Evolutionary conservation across 257 asterid species (phyloP).

Genomic region (Fraxinus anomala): DNA sequence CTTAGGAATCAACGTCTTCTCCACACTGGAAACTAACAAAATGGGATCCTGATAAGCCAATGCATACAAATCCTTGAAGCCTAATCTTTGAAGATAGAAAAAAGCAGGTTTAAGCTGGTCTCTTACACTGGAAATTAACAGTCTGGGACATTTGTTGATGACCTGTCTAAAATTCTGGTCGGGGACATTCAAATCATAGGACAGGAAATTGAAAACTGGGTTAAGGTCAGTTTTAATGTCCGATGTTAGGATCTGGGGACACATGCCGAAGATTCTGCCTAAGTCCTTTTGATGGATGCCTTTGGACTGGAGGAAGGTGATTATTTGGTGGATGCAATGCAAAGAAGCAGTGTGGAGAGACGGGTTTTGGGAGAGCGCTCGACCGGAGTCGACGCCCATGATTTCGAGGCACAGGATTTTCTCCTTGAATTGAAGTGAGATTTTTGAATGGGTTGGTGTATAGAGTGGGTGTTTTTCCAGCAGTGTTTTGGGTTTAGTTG

Average conservation of each 20-base stretch:
- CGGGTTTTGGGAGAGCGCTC: slow-evolving; percentile 75
- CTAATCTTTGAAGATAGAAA: slow-evolving; percentile 70
- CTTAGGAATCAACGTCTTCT: slow-evolving; percentile 81
- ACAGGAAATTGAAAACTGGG: slow-evolving; percentile 74
- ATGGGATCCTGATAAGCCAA: slow-evolving; percentile 75
- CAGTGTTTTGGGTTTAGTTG: slow-evolving; percentile 56
- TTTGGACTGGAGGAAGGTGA: slow-evolving; percentile 76
- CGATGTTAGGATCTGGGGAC: slow-evolving; percentile 74
- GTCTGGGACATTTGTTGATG: slow-evolving; percentile 78
- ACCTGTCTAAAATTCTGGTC: slow-evolving; percentile 56
- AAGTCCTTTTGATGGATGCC: slow-evolving; percentile 86
- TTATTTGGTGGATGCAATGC: slow-evolving; percentile 59
- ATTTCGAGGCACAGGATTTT: slow-evolving; percentile 91
- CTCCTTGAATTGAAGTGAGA: slow-evolving; percentile 83
- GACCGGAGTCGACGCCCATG: slow-evolving; percentile 89
- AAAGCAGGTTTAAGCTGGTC: slow-evolving; percentile 86
- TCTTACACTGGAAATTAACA: slow-evolving; percentile 58
- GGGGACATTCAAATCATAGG: slow-evolving; percentile 61
- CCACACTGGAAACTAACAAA: slow-evolving; percentile 74
- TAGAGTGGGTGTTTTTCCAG: slow-evolving; percentile 76
- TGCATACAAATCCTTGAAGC: slow-evolving; percentile 55
- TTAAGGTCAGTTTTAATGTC: slow-evolving; percentile 54
- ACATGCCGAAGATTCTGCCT: slow-evolving; percentile 82
- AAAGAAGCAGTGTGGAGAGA: slow-evolving; percentile 63
- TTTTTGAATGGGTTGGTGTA: slow-evolving; percentile 58